Conservation (phyloP, 2,329 filamentous ascomycete genomes). For the Mycocentrospora acerina region DNA sequence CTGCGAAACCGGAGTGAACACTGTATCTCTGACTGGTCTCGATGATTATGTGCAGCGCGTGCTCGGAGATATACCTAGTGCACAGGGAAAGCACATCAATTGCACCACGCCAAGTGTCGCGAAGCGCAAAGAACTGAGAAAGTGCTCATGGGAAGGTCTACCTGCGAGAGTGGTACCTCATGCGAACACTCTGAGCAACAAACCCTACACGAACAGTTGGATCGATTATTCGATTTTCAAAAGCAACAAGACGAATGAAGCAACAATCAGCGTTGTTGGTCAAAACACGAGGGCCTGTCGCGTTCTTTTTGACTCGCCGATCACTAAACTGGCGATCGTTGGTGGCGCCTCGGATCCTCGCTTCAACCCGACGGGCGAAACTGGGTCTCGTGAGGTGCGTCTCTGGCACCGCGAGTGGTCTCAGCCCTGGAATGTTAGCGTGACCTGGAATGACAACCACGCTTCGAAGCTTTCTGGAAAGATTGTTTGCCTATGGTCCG, state of each 20-base stretch:
- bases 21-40: conserved; percentile 55
- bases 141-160: conserved; percentile 72
- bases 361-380: conserved; percentile 64
- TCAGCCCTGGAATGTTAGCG: conserved; percentile 72
- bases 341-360: conserved; percentile 63
- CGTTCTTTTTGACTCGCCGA: conserved; percentile 68
- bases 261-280: conserved; percentile 67
- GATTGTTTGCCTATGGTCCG: conserved; percentile 83
- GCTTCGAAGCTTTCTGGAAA: conserved; percentile 53
- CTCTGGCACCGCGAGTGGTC: conserved; percentile 84
- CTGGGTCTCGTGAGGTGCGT: conserved; percentile 67
- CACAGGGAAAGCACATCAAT: conserved; percentile 57
- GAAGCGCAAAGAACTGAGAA: conserved; percentile 55
- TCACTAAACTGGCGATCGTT: conserved; percentile 65
- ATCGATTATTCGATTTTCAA: conserved; percentile 64
- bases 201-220: conserved; percentile 49
- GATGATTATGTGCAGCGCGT: conserved; percentile 53
- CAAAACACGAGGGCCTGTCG: conserved; percentile 78
- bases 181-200: conserved; percentile 23
- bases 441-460: conserved; percentile 59
- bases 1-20: conserved; percentile 68
- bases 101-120: conserved; percentile 45
- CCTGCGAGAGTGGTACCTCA: conserved; percentile 63
- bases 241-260: conserved; percentile 51
- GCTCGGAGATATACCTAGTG: conserved; percentile 69